A percentile compares a stretch with the other conserved stretches of the same genome.
Conservation (phyloP, 192 early-diverging fungal species). For the Umbelopsis isabellina region DNA sequence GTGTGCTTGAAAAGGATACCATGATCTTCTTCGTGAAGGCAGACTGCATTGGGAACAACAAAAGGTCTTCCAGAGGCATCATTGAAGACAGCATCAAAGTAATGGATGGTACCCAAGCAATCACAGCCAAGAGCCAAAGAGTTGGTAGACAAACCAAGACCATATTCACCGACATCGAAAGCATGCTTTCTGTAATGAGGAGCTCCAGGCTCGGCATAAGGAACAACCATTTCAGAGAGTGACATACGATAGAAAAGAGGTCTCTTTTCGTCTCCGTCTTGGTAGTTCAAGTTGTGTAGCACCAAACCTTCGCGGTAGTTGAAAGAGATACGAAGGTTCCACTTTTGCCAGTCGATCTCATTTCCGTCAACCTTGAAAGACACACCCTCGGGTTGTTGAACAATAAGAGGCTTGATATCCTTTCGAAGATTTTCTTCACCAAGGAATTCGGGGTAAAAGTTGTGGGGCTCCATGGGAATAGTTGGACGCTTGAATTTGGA, state of each 20-base stretch:
- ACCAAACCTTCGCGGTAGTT: slow-evolving; percentile 49
- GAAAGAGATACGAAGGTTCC: slow-evolving; percentile 45
- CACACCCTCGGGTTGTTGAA: slow-evolving; percentile 45
- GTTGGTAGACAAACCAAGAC: slow-evolving; percentile 47
- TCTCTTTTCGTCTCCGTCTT: slow-evolving; percentile 41
- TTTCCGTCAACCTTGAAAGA: slow-evolving; percentile 42
- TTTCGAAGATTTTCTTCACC: slow-evolving; percentile 39
- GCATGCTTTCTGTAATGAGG: slow-evolving; percentile 43
- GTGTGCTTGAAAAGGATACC: slow-evolving; percentile 47
- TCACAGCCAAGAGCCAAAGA: slow-evolving; percentile 42
- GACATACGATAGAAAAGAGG: slow-evolving; percentile 47
- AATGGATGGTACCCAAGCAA: slow-evolving; percentile 46
- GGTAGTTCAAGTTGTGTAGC: slow-evolving; percentile 43
- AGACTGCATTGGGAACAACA: slow-evolving; percentile 42
- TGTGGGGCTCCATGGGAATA: slow-evolving; percentile 41
- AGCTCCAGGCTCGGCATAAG: slow-evolving; percentile 39
- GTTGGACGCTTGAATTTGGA: slow-evolving; percentile 41
- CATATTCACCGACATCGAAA: slow-evolving; percentile 49
- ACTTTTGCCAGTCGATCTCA: slow-evolving; percentile 50
- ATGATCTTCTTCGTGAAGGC: slow-evolving; percentile 46
- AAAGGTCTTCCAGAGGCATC: slow-evolving; percentile 41
- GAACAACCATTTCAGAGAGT: slow-evolving; percentile 47
- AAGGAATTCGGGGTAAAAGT: slow-evolving; percentile 45
- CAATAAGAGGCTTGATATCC: slow-evolving; percentile 44
- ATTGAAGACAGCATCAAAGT: slow-evolving; percentile 46